These are phyloP conservation scores for Yamadazyma songkhlaensis DNA, from an alignment of 1,139 yeast species.

Conservation along the genomic window DNA sequence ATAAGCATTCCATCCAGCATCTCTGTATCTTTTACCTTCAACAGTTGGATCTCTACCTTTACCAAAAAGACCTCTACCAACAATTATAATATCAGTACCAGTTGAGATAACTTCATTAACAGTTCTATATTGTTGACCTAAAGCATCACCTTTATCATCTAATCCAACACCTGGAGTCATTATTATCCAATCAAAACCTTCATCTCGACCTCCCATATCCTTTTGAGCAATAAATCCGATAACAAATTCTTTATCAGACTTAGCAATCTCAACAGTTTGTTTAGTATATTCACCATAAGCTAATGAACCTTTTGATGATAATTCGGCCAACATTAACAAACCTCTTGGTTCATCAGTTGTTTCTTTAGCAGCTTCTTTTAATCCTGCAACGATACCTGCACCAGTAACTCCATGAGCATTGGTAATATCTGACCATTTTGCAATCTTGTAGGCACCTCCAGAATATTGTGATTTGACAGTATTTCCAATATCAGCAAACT, in stretches of 20 bases:
- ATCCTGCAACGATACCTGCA: conserved; percentile 84
- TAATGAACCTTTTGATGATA: conserved; percentile 88
- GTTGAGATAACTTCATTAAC: conserved; percentile 78
- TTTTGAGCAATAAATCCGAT: conserved; percentile 96
- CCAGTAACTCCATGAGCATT: conserved; percentile 99
- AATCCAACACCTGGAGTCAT: conserved; percentile 99
- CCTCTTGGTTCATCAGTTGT: conserved; percentile 78
- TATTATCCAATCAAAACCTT: conserved; percentile 89
- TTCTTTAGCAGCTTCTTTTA: conserved; percentile 79
- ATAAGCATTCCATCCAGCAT: conserved; percentile 95
- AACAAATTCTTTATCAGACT: conserved; percentile 80
- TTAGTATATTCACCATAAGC: conserved; percentile 90
- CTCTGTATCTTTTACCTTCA: conserved; percentile 85
- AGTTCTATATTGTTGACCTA: conserved; percentile 96
- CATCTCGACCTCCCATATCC: conserved; percentile 78
- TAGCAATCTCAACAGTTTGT: conserved; percentile 87
- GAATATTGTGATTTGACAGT: conserved; percentile 93
- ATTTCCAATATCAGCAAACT: conserved; percentile 98
- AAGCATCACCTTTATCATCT: conserved; percentile 93
- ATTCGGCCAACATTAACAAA: conserved; percentile 89
- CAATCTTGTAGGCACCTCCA: conserved; percentile 86
- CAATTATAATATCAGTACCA: conserved; percentile 93
- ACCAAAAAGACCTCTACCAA: conserved; percentile 96
- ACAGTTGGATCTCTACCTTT: conserved; percentile 87
- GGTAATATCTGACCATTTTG: conserved; percentile 94